phyloP scores from a whole-genome alignment of 257 asterid species.

The Ocimum tenuiflorum region DNA sequence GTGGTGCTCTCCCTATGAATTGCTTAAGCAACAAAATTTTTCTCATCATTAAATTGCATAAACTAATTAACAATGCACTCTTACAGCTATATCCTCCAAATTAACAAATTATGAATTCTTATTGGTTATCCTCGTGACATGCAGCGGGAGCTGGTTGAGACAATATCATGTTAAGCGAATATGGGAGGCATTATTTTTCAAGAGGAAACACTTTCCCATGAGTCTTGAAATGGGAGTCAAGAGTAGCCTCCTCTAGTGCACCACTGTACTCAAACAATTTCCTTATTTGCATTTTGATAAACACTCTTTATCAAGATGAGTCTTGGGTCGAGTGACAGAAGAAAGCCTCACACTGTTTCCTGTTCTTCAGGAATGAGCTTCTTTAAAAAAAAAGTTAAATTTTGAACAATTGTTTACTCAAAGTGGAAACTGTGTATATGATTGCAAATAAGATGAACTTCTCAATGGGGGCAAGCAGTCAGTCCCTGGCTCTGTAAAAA shows the following conservation, averaged over 20 bases:
- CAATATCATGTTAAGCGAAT: slow-evolving; percentile 18
- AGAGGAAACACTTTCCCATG: not conserved
- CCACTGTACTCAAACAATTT: not conserved
- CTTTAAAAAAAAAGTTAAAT: not conserved
- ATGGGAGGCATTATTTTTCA: slow-evolving; percentile 10
- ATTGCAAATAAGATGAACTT: not conserved
- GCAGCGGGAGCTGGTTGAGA: slow-evolving; percentile 26
- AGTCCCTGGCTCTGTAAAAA: not conserved
- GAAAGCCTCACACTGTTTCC: slow-evolving; percentile 6
- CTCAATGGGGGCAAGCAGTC: not conserved
- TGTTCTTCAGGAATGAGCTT: not conserved
- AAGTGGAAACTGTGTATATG: not conserved
- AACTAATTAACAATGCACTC: not conserved
- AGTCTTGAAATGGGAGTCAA: slow-evolving; percentile 10
- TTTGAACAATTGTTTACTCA: not conserved
- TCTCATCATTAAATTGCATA: not conserved
- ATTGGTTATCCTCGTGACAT: slow-evolving; percentile 17
- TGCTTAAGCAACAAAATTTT: not conserved
- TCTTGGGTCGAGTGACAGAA: not conserved
- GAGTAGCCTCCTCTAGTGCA: slow-evolving; percentile 8
- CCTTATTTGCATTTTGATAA: not conserved
- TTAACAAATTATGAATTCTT: slow-evolving; percentile 1
- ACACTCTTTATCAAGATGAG: not conserved
- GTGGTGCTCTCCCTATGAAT: slow-evolving; percentile 1
- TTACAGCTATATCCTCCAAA: not conserved